These are phyloP conservation scores for Saturnispora mendoncae DNA, from an alignment of 805 yeast species.

Conservation along the genomic window DNA sequence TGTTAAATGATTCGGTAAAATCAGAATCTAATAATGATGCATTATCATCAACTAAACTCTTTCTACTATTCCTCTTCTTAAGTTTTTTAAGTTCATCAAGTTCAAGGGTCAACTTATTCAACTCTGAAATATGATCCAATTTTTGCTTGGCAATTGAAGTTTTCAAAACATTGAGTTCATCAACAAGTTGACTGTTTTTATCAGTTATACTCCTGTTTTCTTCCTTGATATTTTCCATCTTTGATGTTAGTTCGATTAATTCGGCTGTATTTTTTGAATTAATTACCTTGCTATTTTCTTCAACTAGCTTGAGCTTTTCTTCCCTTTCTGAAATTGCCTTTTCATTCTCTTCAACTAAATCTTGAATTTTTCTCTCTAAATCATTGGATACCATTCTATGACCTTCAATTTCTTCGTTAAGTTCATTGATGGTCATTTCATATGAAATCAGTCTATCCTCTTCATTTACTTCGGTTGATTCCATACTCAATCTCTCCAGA, in stretches of 20 bases:
- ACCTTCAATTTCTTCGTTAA: conserved; percentile 8
- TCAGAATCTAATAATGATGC: conserved; percentile 3
- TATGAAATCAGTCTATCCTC: conserved; percentile 4
- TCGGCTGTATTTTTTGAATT: conserved; percentile 1
- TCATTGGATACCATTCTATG: not conserved
- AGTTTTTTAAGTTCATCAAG: not conserved
- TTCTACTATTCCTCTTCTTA: not conserved
- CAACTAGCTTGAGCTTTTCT: not conserved
- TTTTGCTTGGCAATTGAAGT: not conserved
- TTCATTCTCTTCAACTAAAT: not conserved
- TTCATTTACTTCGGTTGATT: not conserved
- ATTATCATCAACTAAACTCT: conserved; percentile 4
- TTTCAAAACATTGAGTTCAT: not conserved
- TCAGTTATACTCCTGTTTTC: not conserved
- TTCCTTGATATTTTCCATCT: not conserved
- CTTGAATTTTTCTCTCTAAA: not conserved
- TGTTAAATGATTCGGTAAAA: not conserved
- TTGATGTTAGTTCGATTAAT: not conserved
- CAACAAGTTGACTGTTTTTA: not conserved
- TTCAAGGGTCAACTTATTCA: not conserved
- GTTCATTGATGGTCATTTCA: conserved; percentile 7
- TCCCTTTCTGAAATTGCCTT: not conserved
- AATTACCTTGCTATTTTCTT: not conserved
- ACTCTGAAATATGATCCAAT: not conserved
- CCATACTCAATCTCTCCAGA: conserved; percentile 1